phyloP scores from a whole-genome alignment of 345 rosid species.

The Populus euphratica region DNA sequence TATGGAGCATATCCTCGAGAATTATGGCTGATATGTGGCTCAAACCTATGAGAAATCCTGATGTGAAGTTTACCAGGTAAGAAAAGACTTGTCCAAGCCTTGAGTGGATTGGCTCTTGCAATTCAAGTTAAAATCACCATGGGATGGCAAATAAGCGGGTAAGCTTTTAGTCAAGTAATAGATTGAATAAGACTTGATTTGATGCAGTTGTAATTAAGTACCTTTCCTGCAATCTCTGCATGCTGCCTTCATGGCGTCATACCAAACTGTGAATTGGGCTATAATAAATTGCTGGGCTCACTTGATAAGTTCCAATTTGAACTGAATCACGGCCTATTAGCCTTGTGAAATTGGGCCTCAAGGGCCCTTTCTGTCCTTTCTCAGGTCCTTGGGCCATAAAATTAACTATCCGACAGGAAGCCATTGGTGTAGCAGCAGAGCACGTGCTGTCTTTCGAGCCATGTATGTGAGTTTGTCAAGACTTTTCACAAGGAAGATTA shows the following conservation, averaged over 20 bases:
- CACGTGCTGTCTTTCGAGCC: too few species aligned
- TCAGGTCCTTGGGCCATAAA: not conserved
- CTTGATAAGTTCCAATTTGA: too few species aligned
- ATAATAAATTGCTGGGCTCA: too few species aligned
- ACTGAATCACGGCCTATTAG: not conserved
- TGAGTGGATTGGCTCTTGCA: not conserved
- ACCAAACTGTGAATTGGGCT: too few species aligned
- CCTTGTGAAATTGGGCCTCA: not conserved
- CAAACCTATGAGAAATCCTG: constrained; percentile 82
- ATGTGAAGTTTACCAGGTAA: constrained; percentile 51
- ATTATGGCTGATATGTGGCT: constrained; percentile 98
- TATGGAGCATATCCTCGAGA: constrained; percentile 92
- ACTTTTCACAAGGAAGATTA: too few species aligned
- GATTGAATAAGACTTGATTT: not conserved
- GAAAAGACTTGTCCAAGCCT: not conserved
- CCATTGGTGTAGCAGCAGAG: not conserved
- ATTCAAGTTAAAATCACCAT: not conserved
- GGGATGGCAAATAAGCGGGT: not conserved
- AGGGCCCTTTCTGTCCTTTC: not conserved
- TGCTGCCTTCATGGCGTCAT: too few species aligned
- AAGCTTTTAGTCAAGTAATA: not conserved
- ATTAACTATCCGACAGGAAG: not conserved
- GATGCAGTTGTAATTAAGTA: not conserved
- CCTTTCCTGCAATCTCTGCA: not conserved
- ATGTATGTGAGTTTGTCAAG: too few species aligned